These are phyloP conservation scores for Fraxinus greggii DNA, from an alignment of 305 asterid species.

Conservation along the genomic window DNA sequence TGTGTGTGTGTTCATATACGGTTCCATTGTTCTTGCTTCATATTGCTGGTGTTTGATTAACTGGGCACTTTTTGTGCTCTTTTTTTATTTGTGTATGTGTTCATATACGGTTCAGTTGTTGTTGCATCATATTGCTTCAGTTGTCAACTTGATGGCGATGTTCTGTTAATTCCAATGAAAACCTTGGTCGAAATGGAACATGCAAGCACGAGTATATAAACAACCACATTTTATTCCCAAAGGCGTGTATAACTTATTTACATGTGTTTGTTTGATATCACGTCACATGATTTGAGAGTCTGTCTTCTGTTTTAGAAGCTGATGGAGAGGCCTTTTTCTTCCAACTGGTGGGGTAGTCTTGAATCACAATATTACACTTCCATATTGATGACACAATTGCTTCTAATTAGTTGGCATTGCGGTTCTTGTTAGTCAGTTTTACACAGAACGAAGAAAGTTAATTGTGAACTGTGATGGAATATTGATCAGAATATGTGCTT, in stretches of 20 bases:
- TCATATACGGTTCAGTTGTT: not conserved
- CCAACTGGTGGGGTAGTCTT: not conserved
- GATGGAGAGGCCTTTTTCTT: not conserved
- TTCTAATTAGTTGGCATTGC: not conserved
- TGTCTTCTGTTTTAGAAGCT: not conserved
- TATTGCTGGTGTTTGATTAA: not conserved
- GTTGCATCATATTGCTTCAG: not conserved
- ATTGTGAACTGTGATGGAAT: not conserved
- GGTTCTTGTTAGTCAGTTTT: not conserved
- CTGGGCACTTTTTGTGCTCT: not conserved
- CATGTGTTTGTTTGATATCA: not conserved
- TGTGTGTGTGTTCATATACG: not conserved
- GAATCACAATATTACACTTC: not conserved
- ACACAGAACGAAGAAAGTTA: not conserved
- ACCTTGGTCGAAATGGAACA: not conserved
- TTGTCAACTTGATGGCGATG: not conserved
- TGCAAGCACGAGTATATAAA: not conserved
- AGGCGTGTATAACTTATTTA: too few species aligned
- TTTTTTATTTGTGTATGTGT: not conserved
- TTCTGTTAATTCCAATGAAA: not conserved
- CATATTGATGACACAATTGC: not conserved
- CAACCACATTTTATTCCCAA: not conserved
- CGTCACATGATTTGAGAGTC: not conserved
- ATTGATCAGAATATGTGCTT: not conserved
- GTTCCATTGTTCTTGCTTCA: not conserved